These are phyloP conservation scores for Trametes hirsuta DNA, from an alignment of 1,284 basidiomycete genomes.

Conservation along the genomic window DNA sequence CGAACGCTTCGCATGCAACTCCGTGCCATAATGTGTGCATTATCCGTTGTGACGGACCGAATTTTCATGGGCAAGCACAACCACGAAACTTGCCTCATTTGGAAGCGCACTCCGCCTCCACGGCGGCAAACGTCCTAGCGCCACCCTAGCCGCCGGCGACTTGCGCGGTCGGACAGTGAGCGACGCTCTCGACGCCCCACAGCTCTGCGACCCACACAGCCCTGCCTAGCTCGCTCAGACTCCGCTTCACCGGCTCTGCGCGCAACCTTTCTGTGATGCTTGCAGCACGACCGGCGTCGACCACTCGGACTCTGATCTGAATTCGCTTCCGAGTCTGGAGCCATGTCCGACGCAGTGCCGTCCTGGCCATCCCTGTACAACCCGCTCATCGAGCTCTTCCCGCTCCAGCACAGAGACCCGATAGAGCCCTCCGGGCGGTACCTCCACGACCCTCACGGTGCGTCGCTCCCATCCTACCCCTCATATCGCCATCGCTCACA, in stretches of 20 bases:
- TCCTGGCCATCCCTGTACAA: constrained; percentile 53
- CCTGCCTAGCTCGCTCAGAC: neutral
- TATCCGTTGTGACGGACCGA: neutral
- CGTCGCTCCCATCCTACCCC: too few species aligned
- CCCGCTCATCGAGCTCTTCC: constrained; percentile 44
- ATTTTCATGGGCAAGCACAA: neutral
- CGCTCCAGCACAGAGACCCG: constrained; percentile 42
- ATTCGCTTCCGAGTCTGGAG: neutral
- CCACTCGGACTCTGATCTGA: too few species aligned
- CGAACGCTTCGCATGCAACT: too few species aligned
- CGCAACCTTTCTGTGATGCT: constrained; percentile 6
- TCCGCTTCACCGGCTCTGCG: neutral
- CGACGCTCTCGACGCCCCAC: neutral
- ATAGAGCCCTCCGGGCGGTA: constrained; percentile 37
- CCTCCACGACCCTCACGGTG: constrained; percentile 37
- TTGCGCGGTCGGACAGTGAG: too few species aligned
- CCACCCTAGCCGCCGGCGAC: neutral
- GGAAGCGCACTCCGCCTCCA: neutral
- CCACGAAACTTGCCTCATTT: neutral
- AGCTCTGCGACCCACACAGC: neutral
- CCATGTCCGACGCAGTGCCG: constrained; percentile 30
- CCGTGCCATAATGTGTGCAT: neutral
- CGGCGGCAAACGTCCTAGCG: neutral
- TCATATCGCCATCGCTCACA: neutral
- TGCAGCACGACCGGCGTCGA: too few species aligned